A percentile compares a stretch with the other conserved stretches of the same genome.
Conservation (phyloP, 2,329 filamentous ascomycete genomes). For the Nemania sp. region DNA sequence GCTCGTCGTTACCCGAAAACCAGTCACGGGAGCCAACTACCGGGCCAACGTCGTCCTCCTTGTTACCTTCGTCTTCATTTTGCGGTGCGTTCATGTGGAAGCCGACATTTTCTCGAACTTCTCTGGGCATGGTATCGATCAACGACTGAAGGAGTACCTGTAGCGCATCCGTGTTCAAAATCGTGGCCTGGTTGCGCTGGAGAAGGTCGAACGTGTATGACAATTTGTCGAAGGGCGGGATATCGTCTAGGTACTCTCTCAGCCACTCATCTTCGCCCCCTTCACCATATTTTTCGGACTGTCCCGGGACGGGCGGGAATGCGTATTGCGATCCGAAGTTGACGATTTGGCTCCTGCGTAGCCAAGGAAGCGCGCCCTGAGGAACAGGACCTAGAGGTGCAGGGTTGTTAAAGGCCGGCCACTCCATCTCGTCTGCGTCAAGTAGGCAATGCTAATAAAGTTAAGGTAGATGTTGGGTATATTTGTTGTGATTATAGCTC, state of each 20-base stretch:
- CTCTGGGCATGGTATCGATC: neutral
- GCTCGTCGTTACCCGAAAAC: slow-evolving; percentile 1
- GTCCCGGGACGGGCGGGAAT: neutral
- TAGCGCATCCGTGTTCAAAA: neutral
- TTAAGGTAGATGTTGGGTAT: neutral
- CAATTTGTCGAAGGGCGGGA: neutral
- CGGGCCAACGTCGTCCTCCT: slow-evolving; percentile 4
- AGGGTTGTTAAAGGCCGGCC: neutral
- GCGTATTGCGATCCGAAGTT: slow-evolving; percentile 3
- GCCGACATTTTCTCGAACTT: neutral
- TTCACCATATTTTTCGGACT: neutral
- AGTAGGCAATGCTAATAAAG: neutral
- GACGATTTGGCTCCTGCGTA: slow-evolving; percentile 14
- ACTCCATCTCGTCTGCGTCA: slow-evolving; percentile 6
- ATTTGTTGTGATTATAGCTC: neutral
- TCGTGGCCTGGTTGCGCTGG: slow-evolving; percentile 8
- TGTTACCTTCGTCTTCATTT: neutral
- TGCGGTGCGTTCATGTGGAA: slow-evolving; percentile 5
- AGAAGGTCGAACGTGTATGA: slow-evolving; percentile 14
- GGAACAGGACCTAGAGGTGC: neutral
- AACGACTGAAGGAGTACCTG: slow-evolving; percentile 17
- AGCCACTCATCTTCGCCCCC: neutral
- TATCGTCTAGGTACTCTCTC: neutral
- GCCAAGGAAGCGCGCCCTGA: neutral
- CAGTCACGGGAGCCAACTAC: slow-evolving; percentile 17